Evolutionary conservation across 768 basidiomycete genomes (phyloP), one percentile per base, ranked within the genome.

Genomic region (Krasilnikovozyma curviuscula): DNA sequence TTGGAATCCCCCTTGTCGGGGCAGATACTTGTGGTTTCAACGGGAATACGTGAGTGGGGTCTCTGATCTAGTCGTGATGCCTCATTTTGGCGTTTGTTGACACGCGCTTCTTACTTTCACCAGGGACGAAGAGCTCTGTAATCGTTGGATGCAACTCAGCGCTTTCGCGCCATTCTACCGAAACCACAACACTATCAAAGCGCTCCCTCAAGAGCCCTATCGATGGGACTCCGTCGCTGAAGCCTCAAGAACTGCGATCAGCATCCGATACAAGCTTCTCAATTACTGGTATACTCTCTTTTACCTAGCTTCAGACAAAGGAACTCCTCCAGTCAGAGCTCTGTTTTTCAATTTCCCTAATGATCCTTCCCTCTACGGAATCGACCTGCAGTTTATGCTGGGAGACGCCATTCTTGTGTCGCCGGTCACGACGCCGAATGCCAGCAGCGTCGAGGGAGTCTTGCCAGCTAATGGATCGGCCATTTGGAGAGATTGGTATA

Each of bases 241-340:
- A 34, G 78, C 81, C 16, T 76, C 78, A 5, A 72, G 78, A 18
- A 77, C 68, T 16, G 81, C 79, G 4, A 81, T 83, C 54, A 66
- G 68, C n/a, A 69, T 73, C 28, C 71, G 81, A 31, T 85, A 84
- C 57, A 65, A 75, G 14, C 58, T 84, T 52, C 63, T 84, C 42
- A 80, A 81, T 0, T 83, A 83, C 65, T 84, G 81, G 81, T 81
- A 79, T 58, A 76, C 79, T 0, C 68, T 80, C 12, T 81, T 83
- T 55, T 77, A 77, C 6, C 76, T 79, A 47, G 69, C 78, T 5
- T 79, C 79, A 6, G 66, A 64, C 3, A 58, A 60, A 30, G 81
- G 80, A 2, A 75, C 79, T 3, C 81, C 82, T 4, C 78, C 78
- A 10, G 65, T 84, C 32, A 74, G 76, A 31, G 77, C 83, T 5